Conservation (phyloP, 169 alveolate genomes). For the Eimeria necatrix region DNA sequence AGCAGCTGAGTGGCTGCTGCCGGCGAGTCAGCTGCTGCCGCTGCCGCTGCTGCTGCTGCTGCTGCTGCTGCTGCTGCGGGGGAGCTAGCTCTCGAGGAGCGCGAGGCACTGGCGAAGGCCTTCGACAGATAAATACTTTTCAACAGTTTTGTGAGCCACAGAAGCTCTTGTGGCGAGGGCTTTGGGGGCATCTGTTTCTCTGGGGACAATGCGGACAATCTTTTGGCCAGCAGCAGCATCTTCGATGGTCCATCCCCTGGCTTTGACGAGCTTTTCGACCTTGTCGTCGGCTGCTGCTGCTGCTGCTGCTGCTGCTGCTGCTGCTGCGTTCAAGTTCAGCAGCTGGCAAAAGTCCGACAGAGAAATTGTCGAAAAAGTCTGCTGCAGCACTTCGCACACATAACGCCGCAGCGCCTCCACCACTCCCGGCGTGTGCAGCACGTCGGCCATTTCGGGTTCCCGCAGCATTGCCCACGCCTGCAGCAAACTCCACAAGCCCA, state of each 20-base stretch:
- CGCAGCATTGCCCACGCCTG: constrained; percentile 73
- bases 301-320: neutral
- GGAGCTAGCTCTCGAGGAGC: constrained; percentile 24
- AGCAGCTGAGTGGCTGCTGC: neutral
- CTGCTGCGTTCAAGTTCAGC: neutral
- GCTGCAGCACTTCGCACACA: constrained; percentile 73
- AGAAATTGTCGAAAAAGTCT: constrained; percentile 55
- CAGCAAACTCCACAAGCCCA: neutral
- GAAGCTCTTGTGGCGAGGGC: constrained; percentile 62
- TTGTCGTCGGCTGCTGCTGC: constrained; percentile 21
- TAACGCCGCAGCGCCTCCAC: constrained; percentile 72
- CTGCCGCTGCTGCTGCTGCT: neutral
- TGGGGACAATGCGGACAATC: neutral
- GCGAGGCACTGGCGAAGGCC: constrained; percentile 64
- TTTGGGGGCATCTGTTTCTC: constrained; percentile 50
- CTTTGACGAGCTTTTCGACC: constrained; percentile 50
- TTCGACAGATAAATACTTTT: constrained; percentile 64
- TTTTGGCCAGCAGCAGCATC: constrained; percentile 11
- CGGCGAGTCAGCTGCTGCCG: neutral
- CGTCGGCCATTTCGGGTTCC: constrained; percentile 69
- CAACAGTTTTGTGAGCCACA: constrained; percentile 66
- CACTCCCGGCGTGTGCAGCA: constrained; percentile 63
- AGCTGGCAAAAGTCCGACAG: constrained; percentile 31
- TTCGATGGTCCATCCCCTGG: constrained; percentile 56
- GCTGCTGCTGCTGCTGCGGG: constrained; percentile 7